Percentiles rank a stretch among this genome's conserved stretches.
These are phyloP conservation scores for Suhomyces kunorum DNA, from an alignment of 1,139 yeast genomes.

Conservation along the genomic window DNA sequence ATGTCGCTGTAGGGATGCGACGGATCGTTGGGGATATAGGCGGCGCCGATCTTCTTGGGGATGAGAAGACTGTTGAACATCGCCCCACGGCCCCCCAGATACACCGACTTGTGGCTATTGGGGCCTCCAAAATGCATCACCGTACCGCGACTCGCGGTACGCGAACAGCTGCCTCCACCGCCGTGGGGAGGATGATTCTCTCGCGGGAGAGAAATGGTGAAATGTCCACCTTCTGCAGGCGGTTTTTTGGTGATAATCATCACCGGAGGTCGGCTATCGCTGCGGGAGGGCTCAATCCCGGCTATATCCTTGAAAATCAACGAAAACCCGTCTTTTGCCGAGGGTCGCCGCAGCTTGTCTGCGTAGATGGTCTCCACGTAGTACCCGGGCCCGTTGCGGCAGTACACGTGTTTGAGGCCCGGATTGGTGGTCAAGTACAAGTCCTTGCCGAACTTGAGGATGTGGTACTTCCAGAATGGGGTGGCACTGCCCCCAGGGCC, in stretches of 20 bases:
- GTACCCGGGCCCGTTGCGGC: constrained; percentile 60
- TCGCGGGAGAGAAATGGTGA: constrained; percentile 31
- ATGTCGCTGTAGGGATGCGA: constrained; percentile 1
- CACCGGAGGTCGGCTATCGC: constrained; percentile 24
- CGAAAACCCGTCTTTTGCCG: constrained; percentile 28
- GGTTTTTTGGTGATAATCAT: constrained; percentile 34
- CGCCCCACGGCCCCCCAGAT: constrained; percentile 8
- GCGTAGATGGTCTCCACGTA: constrained; percentile 43
- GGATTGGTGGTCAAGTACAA: constrained; percentile 64
- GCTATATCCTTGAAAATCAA: constrained; percentile 36
- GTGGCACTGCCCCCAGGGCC: too few relatives aligned
- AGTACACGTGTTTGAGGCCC: constrained; percentile 52
- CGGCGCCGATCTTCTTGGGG: constrained; percentile 28
- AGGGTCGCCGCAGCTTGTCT: constrained; percentile 15
- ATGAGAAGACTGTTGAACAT: constrained; percentile 31
- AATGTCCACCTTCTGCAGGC: constrained; percentile 31
- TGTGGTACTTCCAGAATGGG: constrained; percentile 64
- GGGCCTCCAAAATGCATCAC: constrained; percentile 12
- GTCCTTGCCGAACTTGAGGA: constrained; percentile 49
- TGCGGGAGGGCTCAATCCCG: constrained; percentile 24
- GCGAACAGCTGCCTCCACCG: not conserved
- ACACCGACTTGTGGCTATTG: constrained; percentile 7
- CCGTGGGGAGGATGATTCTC: not conserved
- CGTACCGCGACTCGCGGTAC: not conserved
- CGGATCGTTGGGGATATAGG: constrained; percentile 24